Evolutionary conservation across 2,329 filamentous ascomycete species (phyloP), one percentile per base, ranked within the genome.

Genomic region (Blastomyces parvus): DNA sequence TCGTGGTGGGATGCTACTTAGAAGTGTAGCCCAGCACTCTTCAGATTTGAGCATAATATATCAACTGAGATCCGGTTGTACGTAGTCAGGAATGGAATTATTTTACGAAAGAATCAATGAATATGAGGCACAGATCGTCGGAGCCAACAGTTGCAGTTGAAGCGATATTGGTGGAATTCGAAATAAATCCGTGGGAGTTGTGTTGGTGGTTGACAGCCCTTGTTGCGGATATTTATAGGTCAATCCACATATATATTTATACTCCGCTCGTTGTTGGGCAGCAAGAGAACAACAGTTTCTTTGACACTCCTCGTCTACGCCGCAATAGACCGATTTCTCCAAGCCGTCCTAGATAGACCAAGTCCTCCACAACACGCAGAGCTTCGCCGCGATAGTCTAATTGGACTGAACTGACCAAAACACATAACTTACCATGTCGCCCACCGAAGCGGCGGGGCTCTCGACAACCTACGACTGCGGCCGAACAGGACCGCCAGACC

Each of bases 401-500:
- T 30, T 38, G 9, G 9, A n/a, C n/a, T n/a, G n/a, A 9, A 38
- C 36, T 38, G 36, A 13, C 9, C 36, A 11, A 13, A 38, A 38
- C 36, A 33, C 30, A 33, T n/a, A 2, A 42, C 30, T 25, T 25
- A 53, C 42, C 59, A 75, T 75, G 73, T 68, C 69, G 59, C 60
- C 61, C 17, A 64, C 73, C 36, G 70, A 73, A 59, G 67, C 65
- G 13, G 74, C 72, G 64, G 76, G 76, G 57, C 65, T 73, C 19
- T 74, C 76, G 64, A 74, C 79, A 66, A 80, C 75, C 33, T 74
- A 78, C 68, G 73, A 77, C 36, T 76, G 77, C 67, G 74, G 74
- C 55, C 74, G 78, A 40, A 73, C 73, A 62, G 77, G 77, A 55
- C 74, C 80, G 52, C 89, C 90, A 55, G 88, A 91, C 73, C 78